Evolutionary conservation across 306 rosid genomes (phyloP).

Genomic region (Malus sieversii): DNA sequence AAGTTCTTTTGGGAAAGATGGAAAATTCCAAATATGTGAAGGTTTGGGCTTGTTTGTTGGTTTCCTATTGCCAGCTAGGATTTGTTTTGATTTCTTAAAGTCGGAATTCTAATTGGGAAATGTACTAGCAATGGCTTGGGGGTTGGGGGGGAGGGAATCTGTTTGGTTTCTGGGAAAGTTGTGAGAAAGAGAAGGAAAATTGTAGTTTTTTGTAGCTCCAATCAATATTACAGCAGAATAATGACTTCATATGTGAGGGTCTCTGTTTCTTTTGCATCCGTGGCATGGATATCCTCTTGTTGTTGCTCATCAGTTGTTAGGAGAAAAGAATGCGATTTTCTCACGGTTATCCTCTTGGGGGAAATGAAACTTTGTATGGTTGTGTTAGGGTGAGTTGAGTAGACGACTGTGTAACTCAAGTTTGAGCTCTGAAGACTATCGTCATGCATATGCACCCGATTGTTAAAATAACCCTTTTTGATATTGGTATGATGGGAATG

Average conservation of each 20-base stretch:
- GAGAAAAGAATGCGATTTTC: neutral
- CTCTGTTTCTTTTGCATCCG: neutral
- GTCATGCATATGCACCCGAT: neutral
- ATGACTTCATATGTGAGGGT: neutral
- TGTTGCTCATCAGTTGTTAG: neutral
- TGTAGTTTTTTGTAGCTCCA: neutral
- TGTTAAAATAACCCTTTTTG: neutral
- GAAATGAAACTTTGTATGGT: neutral
- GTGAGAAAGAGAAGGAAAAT: neutral
- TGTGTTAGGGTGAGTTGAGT: neutral
- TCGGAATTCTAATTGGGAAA: neutral
- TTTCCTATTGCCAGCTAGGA: neutral
- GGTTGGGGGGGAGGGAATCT: neutral
- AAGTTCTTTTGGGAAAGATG: neutral
- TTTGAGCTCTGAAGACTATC: neutral
- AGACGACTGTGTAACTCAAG: neutral
- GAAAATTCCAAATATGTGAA: neutral
- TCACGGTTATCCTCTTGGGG: neutral
- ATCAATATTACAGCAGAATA: neutral
- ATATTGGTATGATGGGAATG: neutral
- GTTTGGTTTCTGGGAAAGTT: neutral
- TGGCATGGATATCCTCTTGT: neutral
- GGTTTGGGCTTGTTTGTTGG: neutral
- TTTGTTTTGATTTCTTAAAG: neutral
- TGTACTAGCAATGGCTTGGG: neutral